A percentile compares a stretch with the other conserved stretches of the same genome.
phyloP scores from a whole-genome alignment of 805 yeast genomes.

The Saccharomycopsis olivae region DNA sequence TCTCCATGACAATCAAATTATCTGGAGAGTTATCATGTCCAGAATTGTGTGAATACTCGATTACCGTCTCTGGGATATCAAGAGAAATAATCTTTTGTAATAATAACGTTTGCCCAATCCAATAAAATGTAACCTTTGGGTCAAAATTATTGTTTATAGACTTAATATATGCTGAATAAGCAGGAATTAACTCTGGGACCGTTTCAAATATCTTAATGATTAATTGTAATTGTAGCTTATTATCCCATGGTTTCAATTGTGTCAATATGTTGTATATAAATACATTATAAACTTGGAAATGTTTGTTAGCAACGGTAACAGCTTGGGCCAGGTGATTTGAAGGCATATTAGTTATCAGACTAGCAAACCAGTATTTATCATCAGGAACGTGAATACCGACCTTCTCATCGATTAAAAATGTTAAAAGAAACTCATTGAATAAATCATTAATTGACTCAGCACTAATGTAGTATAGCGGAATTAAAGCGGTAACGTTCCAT shows the following conservation, averaged over 20 bases:
- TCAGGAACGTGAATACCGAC: conserved; percentile 36
- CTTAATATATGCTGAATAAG: conserved; percentile 49
- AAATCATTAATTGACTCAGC: conserved; percentile 28
- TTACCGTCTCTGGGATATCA: conserved; percentile 35
- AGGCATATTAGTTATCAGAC: conserved; percentile 20
- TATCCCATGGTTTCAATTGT: conserved; percentile 73
- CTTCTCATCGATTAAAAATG: conserved; percentile 38
- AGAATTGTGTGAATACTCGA: conserved; percentile 9
- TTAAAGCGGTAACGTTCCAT: conserved; percentile 50
- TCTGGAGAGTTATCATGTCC: conserved; percentile 23
- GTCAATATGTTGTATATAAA: conserved; percentile 52
- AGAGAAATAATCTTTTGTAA: conserved; percentile 48
- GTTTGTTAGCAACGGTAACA: conserved; percentile 36
- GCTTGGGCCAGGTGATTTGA: conserved; percentile 34
- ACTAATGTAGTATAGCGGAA: conserved; percentile 37
- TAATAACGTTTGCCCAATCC: conserved; percentile 65
- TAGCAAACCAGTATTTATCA: conserved; percentile 41
- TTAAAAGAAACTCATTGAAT: conserved; percentile 37
- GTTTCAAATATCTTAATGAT: conserved; percentile 37
- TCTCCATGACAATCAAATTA: conserved; percentile 35
- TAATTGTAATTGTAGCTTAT: conserved; percentile 48
- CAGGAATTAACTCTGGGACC: conserved; percentile 64
- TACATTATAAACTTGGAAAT: conserved; percentile 57
- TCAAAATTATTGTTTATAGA: conserved; percentile 59
- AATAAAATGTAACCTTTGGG: conserved; percentile 70